Percentiles rank a stretch among this genome's conserved stretches.
phyloP scores from a whole-genome alignment of 106 monocot species.

The Xerophyta viscosa region DNA sequence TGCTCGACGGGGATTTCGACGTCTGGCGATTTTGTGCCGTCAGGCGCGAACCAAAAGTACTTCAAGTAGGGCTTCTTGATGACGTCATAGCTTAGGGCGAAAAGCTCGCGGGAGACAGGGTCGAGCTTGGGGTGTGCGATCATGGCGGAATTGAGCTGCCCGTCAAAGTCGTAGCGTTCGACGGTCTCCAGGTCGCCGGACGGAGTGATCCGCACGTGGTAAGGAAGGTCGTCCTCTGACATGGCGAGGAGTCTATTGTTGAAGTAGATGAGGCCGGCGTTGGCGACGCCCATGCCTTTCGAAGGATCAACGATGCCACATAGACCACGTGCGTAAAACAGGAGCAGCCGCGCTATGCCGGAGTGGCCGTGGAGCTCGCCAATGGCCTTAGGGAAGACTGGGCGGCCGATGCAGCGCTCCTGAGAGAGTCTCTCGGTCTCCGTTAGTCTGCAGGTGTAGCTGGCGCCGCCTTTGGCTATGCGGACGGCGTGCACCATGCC shows the following conservation, averaged over 20 bases:
- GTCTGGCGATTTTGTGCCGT: constrained; percentile 31
- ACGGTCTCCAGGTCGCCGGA: constrained; percentile 66
- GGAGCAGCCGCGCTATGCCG: constrained; percentile 47
- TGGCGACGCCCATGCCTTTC: constrained; percentile 60
- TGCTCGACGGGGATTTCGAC: constrained; percentile 33
- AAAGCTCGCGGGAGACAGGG: constrained; percentile 53
- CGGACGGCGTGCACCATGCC: constrained; percentile 69
- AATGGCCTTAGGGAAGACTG: constrained; percentile 64
- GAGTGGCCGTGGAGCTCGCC: constrained; percentile 78
- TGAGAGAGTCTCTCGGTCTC: constrained; percentile 48
- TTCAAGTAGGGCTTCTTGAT: constrained; percentile 56
- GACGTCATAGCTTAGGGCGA: constrained; percentile 74
- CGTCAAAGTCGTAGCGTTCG: constrained; percentile 57
- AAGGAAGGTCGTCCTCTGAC: constrained; percentile 89
- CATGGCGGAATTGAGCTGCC: constrained; percentile 54
- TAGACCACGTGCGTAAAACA: constrained; percentile 40
- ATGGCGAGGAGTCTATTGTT: constrained; percentile 65
- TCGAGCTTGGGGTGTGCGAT: constrained; percentile 88
- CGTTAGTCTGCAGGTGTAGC: constrained; percentile 56
- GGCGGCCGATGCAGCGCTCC: constrained; percentile 34
- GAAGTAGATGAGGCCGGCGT: constrained; percentile 75
- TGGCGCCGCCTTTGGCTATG: constrained; percentile 25
- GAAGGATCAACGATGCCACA: constrained; percentile 50
- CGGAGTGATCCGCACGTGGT: constrained; percentile 48
- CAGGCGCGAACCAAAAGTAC: constrained; percentile 56